phyloP scores from a whole-genome alignment of 805 yeast species.

The Candida insectalens region DNA sequence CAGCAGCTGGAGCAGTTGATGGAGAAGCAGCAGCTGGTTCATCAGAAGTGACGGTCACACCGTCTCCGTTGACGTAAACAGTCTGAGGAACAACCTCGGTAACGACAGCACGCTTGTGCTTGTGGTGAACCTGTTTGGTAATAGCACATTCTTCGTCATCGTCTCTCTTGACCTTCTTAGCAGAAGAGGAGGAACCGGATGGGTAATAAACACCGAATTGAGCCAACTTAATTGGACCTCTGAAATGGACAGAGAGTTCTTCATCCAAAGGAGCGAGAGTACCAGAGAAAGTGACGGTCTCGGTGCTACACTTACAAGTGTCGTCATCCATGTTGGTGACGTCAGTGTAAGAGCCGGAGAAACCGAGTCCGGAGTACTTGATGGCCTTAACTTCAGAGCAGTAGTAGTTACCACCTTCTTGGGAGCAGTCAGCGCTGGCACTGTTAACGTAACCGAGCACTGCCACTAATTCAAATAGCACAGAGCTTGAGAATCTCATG shows the following conservation, averaged over 20 bases:
- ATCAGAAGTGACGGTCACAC: slow-evolving; percentile 34
- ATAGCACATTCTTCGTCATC: slow-evolving; percentile 34
- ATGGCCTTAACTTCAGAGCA: slow-evolving; percentile 59
- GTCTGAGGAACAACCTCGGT: slow-evolving; percentile 66
- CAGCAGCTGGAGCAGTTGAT: slow-evolving; percentile 12
- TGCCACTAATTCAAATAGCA: slow-evolving; percentile 6
- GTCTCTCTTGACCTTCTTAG: slow-evolving; percentile 24
- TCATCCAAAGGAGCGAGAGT: slow-evolving; percentile 72
- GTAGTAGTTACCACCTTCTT: slow-evolving; percentile 71
- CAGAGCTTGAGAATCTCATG: slow-evolving; percentile 9
- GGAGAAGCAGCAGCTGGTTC: slow-evolving; percentile 8
- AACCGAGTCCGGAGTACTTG: slow-evolving; percentile 59
- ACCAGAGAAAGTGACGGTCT: slow-evolving; percentile 53
- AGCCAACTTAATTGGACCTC: slow-evolving; percentile 75
- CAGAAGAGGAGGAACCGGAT: slow-evolving; percentile 26
- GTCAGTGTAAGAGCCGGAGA: slow-evolving; percentile 64
- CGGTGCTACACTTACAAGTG: slow-evolving; percentile 62
- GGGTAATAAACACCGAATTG: slow-evolving; percentile 91
- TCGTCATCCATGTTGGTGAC: slow-evolving; percentile 60
- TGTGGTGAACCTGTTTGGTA: slow-evolving; percentile 35
- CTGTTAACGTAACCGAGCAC: slow-evolving; percentile 13
- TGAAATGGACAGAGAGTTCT: slow-evolving; percentile 80
- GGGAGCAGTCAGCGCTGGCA: slow-evolving; percentile 19
- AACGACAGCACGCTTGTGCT: slow-evolving; percentile 53
- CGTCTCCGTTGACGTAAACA: slow-evolving; percentile 65